Percentiles rank a stretch among this genome's conserved stretches.
Evolutionary conservation across 2,329 filamentous ascomycete genomes (phyloP).

Genomic region (Fusarium algeriense): DNA sequence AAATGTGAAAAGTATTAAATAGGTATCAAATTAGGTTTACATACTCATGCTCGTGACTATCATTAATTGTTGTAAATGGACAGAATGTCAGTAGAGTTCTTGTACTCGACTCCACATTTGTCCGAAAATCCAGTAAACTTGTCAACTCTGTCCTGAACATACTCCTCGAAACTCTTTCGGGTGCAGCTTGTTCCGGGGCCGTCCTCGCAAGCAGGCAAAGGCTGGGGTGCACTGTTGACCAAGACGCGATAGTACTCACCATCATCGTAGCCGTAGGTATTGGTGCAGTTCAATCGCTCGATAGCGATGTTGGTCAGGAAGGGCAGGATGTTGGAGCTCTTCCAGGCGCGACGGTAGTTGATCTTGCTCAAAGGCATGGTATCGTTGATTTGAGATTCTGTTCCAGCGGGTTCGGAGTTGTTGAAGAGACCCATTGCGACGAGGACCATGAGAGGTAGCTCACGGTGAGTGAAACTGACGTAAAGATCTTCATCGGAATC

Average conservation of each 20-base stretch:
- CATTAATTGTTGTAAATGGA: slow-evolving; percentile 39
- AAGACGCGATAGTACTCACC: slow-evolving; percentile 44
- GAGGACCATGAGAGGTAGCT: slow-evolving; percentile 74
- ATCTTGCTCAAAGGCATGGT: slow-evolving; percentile 74
- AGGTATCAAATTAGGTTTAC: not conserved
- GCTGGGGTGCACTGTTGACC: slow-evolving; percentile 43
- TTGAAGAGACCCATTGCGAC: slow-evolving; percentile 79
- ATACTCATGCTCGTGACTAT: not conserved
- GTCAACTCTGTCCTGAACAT: slow-evolving; percentile 31
- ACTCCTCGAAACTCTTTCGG: slow-evolving; percentile 33
- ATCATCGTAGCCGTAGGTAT: slow-evolving; percentile 62
- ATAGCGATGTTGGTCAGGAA: slow-evolving; percentile 76
- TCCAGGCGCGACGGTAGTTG: slow-evolving; percentile 74
- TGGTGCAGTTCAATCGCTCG: slow-evolving; percentile 71
- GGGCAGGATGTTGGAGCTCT: slow-evolving; percentile 71
- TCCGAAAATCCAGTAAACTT: slow-evolving; percentile 41
- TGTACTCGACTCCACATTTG: slow-evolving; percentile 41
- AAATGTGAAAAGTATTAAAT: slow-evolving; percentile 1
- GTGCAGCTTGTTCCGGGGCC: slow-evolving; percentile 42
- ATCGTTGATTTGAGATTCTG: slow-evolving; percentile 64
- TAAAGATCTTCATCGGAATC: slow-evolving; percentile 67
- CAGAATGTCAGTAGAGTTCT: slow-evolving; percentile 39
- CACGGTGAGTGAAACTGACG: slow-evolving; percentile 76
- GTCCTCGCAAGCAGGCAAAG: slow-evolving; percentile 31
- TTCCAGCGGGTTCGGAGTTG: slow-evolving; percentile 68